Base-by-base conservation (phyloP, 148 eudicot genomes). In the Salicornia ramosissima region DNA sequence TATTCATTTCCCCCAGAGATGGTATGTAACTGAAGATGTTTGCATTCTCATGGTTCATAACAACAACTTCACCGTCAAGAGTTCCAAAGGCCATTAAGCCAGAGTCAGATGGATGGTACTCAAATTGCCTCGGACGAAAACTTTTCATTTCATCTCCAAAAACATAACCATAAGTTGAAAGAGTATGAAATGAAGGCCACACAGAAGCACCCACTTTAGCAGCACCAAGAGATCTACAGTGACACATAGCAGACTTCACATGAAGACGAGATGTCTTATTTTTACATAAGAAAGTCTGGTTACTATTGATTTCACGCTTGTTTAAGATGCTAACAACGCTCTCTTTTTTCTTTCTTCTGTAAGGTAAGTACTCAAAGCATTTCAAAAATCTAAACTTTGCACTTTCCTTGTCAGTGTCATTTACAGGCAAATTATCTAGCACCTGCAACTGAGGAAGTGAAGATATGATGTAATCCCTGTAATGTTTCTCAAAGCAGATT, bases 401-500 rank as follows among this genome's bases (percentile, higher is more conserved):
- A 51, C 47, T 80, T 75, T 84, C 81, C 62, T 70, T 75, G 43
- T 89, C 93, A 54, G 33, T 63, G 56, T 70, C 75, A 51, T 66
- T 69, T 57, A 89, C 76, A 6, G 83, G 86, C 82, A 87, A 80
- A 73, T 92, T 83, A 74, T 92, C 97, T 28, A 92, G 76, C 74
- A 84, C 74, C 58, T 81, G 77, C 76, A 92, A 67, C 67, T 76
- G 68, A 30, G 93, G 89, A 51, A 89, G 78, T 64, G 93, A 86
- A 77, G 89, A 86, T 64, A 87, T 78, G 84, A 89, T 83, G 82
- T 68, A 92, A 36, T 84, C 93, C 73, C 97, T 82, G 75, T 89
- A 92, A 78, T 86, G 79, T 75, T 84, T 92, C 79, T 92, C 88
- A 69, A 77, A 87, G 80, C 96, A 92, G 81, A 92, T 89, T 36